A percentile compares a stretch with the other conserved stretches of the same genome.
Conservation (phyloP, 78 protist species). For the Cavenderia fasciculata region DNA sequence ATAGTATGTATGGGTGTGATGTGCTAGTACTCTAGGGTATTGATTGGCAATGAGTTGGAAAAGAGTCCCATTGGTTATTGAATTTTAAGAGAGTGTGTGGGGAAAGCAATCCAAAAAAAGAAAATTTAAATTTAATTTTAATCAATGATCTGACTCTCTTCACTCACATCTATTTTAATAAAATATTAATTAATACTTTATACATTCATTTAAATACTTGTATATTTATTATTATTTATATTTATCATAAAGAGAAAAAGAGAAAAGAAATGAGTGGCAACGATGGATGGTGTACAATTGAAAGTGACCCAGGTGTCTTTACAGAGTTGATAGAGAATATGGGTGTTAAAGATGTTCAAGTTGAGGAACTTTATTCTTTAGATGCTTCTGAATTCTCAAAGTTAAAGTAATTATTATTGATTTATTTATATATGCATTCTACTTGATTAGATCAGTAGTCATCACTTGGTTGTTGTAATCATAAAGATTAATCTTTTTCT, state of each 20-base stretch:
- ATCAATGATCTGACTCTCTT: too few species aligned
- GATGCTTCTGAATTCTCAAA: slow-evolving; percentile 82
- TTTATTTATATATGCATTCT: not conserved
- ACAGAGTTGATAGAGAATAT: slow-evolving; percentile 92
- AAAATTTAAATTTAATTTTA: too few species aligned
- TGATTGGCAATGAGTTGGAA: too few species aligned
- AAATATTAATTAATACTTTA: too few species aligned
- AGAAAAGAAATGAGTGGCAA: slow-evolving; percentile 34
- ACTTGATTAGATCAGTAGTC: not conserved
- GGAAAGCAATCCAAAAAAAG: too few species aligned
- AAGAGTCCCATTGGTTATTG: too few species aligned
- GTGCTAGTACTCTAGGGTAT: too few species aligned
- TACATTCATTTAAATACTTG: too few species aligned
- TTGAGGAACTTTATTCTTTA: slow-evolving; percentile 93
- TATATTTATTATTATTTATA: too few species aligned
- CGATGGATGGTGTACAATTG: slow-evolving; percentile 86
- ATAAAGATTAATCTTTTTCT: not conserved
- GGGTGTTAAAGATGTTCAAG: slow-evolving; percentile 96
- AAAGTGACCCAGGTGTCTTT: slow-evolving; percentile 95
- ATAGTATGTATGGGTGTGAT: too few species aligned
- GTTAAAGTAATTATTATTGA: slow-evolving; percentile 5
- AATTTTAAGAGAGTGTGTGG: too few species aligned
- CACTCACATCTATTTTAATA: too few species aligned
- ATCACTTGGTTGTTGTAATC: not conserved
- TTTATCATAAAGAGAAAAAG: not conserved